Percentiles rank a stretch among this genome's conserved stretches.
Evolutionary conservation across 2,329 filamentous ascomycete species (phyloP).

Genomic region (Botrytis fragariae): DNA sequence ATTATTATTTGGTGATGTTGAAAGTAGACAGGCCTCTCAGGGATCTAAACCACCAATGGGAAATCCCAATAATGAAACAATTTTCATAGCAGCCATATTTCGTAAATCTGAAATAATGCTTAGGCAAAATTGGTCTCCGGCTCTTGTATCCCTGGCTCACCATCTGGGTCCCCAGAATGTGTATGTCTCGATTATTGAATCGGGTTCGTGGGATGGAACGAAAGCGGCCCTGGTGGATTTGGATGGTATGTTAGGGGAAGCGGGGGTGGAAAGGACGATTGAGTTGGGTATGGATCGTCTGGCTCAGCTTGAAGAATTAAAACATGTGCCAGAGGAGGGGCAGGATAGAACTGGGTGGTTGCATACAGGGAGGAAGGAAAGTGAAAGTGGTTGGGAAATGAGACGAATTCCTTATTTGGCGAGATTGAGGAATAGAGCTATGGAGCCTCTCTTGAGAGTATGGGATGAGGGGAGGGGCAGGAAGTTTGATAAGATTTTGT

Average conservation of each 20-base stretch:
- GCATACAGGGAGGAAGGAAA: conserved; percentile 49
- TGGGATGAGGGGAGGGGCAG: conserved; percentile 39
- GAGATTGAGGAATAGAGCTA: conserved; percentile 59
- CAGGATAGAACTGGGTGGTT: conserved; percentile 56
- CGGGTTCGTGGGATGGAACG: conserved; percentile 66
- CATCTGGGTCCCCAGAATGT: conserved; percentile 62
- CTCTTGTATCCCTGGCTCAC: conserved; percentile 55
- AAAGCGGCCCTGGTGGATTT: conserved; percentile 59
- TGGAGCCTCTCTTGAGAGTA: conserved; percentile 40
- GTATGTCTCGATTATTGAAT: conserved; percentile 66
- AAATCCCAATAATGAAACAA: conserved; percentile 32
- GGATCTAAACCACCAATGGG: not conserved
- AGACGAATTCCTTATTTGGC: conserved; percentile 69
- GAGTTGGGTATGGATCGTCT: conserved; percentile 24
- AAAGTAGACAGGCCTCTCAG: not conserved
- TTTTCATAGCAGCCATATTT: conserved; percentile 69
- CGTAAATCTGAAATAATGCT: conserved; percentile 65
- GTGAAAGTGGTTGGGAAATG: conserved; percentile 40
- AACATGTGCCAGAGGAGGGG: conserved; percentile 24
- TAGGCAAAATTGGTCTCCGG: conserved; percentile 59
- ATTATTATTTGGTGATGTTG: not conserved
- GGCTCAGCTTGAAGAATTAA: conserved; percentile 25
- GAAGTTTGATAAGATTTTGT: conserved; percentile 54
- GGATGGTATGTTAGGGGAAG: conserved; percentile 50
- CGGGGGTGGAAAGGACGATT: conserved; percentile 45